A percentile compares a stretch with the other conserved stretches of the same genome.
phyloP scores from a whole-genome alignment of 139 green algal species.

The Yamagishiella unicocca region DNA sequence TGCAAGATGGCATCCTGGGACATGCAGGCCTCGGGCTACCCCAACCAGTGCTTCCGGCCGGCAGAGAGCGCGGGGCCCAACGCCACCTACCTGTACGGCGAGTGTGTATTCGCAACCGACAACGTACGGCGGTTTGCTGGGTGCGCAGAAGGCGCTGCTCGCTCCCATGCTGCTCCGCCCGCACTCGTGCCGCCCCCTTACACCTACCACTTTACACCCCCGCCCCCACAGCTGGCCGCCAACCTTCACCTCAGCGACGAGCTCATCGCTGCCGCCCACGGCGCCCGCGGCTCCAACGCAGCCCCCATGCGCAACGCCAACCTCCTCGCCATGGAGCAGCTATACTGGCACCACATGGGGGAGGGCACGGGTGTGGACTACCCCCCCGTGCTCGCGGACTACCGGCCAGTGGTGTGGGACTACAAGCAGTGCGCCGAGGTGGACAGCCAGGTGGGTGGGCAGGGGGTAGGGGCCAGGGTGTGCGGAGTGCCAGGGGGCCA shows the following conservation, averaged over 20 bases:
- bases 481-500: no score
- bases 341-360: conserved; percentile 55
- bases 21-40: conserved; percentile 53
- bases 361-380: conserved; percentile 50
- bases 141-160: no score
- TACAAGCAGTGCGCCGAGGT: conserved; percentile 72
- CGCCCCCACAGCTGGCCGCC: conserved; percentile 45
- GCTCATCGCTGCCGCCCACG: conserved; percentile 38
- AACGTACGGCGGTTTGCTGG: no score
- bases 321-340: conserved; percentile 7
- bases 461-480: background rate
- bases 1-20: conserved; percentile 61
- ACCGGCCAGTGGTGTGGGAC: conserved; percentile 53
- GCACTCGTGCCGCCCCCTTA: no score
- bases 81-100: conserved; percentile 59
- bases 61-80: conserved; percentile 41
- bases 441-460: conserved; percentile 25
- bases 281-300: background rate
- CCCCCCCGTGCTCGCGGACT: background rate
- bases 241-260: conserved; percentile 61
- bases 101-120: conserved; percentile 64
- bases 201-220: background rate
- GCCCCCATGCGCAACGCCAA: background rate
- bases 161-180: no score
- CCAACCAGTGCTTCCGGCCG: conserved; percentile 69